phyloP scores from a whole-genome alignment of 805 yeast genomes.

The Schizosaccharomyces japonicus region DNA sequence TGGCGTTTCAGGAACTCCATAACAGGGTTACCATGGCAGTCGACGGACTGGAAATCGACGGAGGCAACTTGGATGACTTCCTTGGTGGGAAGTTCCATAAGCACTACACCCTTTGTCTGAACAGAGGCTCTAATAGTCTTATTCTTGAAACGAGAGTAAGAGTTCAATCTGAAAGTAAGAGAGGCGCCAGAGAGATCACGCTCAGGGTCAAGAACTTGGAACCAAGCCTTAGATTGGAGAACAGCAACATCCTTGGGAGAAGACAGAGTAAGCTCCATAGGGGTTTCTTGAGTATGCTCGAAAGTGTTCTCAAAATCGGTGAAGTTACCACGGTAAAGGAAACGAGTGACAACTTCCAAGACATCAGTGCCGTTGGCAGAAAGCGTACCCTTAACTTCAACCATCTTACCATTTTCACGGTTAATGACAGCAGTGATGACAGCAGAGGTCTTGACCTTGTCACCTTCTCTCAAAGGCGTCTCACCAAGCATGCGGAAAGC shows the following conservation, averaged over 20 bases:
- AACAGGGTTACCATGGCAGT: slow-evolving; percentile 92
- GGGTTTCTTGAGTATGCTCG: slow-evolving; percentile 67
- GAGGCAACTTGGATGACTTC: slow-evolving; percentile 66
- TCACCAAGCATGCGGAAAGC: slow-evolving; percentile 93
- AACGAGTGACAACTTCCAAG: slow-evolving; percentile 81
- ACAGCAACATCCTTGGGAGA: slow-evolving; percentile 80
- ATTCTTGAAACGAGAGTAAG: slow-evolving; percentile 60
- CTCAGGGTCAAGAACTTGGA: slow-evolving; percentile 41
- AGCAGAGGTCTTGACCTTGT: slow-evolving; percentile 60
- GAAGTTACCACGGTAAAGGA: slow-evolving; percentile 89
- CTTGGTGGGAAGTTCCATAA: slow-evolving; percentile 73
- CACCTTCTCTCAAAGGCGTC: slow-evolving; percentile 69
- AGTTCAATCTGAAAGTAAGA: slow-evolving; percentile 69
- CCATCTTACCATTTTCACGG: slow-evolving; percentile 82
- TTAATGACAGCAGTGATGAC: slow-evolving; percentile 70
- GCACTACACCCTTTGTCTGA: slow-evolving; percentile 61
- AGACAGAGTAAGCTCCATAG: slow-evolving; percentile 50
- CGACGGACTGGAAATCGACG: slow-evolving; percentile 71
- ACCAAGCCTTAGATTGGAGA: slow-evolving; percentile 91
- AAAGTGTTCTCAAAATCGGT: slow-evolving; percentile 75
- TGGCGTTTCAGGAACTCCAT: slow-evolving; percentile 76
- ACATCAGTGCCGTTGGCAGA: slow-evolving; percentile 55
- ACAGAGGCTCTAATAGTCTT: slow-evolving; percentile 57
- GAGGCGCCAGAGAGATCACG: slow-evolving; percentile 54
- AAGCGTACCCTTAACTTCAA: slow-evolving; percentile 79